These are phyloP conservation scores for Xerocomus minutiporus DNA, from an alignment of 1,284 basidiomycete species.

Conservation along the genomic window DNA sequence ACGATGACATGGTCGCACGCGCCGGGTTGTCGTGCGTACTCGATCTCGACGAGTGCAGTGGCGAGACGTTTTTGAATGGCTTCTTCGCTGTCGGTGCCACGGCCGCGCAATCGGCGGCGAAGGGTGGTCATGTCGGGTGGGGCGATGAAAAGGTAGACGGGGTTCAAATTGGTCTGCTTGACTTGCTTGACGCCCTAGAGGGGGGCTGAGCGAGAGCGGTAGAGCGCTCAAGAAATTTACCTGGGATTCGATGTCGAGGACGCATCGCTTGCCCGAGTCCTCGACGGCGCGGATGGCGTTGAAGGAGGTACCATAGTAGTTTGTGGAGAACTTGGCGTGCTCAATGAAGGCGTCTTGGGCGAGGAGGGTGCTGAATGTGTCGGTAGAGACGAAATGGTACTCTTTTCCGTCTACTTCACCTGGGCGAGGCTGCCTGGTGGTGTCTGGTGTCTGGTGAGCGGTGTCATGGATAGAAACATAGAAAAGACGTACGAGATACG, in stretches of 20 bases:
- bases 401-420: conserved; percentile 82
- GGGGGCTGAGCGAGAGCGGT: conserved; percentile 1
- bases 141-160: conserved; percentile 91
- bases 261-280: conserved; percentile 67
- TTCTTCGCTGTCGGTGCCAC: conserved; percentile 83
- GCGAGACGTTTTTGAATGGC: conserved; percentile 74
- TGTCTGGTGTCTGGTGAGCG: conserved; percentile 55
- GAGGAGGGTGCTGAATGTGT: conserved; percentile 62
- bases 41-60: conserved; percentile 81
- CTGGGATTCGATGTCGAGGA: conserved; percentile 97
- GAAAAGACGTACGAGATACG: conserved; percentile 73
- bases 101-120: conserved; percentile 63
- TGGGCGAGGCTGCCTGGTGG: conserved; percentile 80
- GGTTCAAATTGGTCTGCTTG: conserved; percentile 72
- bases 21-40: conserved; percentile 74
- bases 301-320: conserved; percentile 90
- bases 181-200: conserved; percentile 85
- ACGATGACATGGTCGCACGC: conserved; percentile 85
- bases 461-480: too few relatives aligned
- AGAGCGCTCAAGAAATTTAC: conserved; percentile 28
- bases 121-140: conserved; percentile 77
- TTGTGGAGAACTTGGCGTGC: conserved; percentile 84
- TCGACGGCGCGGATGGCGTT: conserved; percentile 59
- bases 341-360: conserved; percentile 67
- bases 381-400: conserved; percentile 68